A percentile compares a stretch with the other conserved stretches of the same genome.
Conservation (phyloP, 2,329 filamentous ascomycete species). For the Gremmenia infestans region DNA sequence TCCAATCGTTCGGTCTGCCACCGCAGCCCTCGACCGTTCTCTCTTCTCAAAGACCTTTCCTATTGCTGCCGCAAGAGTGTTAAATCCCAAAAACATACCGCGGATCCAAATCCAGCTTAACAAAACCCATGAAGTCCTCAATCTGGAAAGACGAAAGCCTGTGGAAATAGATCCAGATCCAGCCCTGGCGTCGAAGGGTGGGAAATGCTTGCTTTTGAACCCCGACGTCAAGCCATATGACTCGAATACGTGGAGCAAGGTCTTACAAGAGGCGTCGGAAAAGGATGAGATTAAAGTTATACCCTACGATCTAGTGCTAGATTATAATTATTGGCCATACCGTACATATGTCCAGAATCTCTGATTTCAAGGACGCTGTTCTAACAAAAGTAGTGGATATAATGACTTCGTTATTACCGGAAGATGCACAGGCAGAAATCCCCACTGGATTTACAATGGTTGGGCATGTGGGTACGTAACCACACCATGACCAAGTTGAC, state of each 20-base stretch:
- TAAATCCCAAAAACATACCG: constrained; percentile 70
- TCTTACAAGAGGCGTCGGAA: constrained; percentile 63
- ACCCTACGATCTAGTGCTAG: constrained; percentile 69
- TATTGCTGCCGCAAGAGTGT: constrained; percentile 72
- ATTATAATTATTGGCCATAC: constrained; percentile 85
- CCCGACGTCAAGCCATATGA: constrained; percentile 52
- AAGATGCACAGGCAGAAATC: constrained; percentile 73
- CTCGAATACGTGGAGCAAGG: constrained; percentile 70
- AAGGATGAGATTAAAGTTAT: constrained; percentile 64
- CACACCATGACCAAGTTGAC: too few relatives aligned
- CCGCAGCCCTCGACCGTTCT: constrained; percentile 73
- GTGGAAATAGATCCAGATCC: constrained; percentile 60
- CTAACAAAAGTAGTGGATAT: constrained; percentile 52
- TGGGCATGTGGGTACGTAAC: constrained; percentile 69
- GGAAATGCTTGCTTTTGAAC: constrained; percentile 57
- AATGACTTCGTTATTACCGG: constrained; percentile 73
- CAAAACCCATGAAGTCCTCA: constrained; percentile 61
- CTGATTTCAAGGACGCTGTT: constrained; percentile 1
- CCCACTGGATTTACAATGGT: constrained; percentile 83
- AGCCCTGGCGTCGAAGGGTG: constrained; percentile 46
- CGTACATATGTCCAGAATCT: constrained; percentile 42
- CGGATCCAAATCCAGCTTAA: constrained; percentile 63
- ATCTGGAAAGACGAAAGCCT: constrained; percentile 56
- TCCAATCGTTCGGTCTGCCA: constrained; percentile 68
- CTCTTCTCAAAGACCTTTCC: constrained; percentile 76